Evolutionary conservation across 305 asterid species (phyloP), one percentile per base, ranked within the genome.

Genomic region (Ilex paraguariensis): DNA sequence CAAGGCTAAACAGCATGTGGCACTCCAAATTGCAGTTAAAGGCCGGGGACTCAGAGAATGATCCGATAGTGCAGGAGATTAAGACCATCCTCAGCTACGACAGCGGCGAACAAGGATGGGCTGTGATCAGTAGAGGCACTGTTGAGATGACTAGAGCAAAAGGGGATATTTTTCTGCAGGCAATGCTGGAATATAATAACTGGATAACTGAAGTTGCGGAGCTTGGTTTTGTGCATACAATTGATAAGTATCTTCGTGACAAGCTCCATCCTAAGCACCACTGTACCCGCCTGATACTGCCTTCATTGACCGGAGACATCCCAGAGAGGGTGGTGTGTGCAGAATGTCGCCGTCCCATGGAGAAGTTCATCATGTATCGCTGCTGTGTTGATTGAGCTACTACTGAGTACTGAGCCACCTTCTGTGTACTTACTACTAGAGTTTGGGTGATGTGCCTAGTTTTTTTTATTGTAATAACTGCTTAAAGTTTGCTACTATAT

Each of bases 1-100:
- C 78, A 61, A 59, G 98, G 61, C 80, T 92, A 8, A 80, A 85
- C 66, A 87, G 98, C 92, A 90, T 90, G 97, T 90, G 96, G 97
- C 81, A 85, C 77, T 90, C 97, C 12, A 92, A 85, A 77, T 66
- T 79, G 42, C 88, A 89, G 54, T 84, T 77, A 3, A 36, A 94
- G 91, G 17, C 68, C 72, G 82, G 64, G 75, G 0, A 79, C 73
- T 21, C 42, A 5, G 98, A 90, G 1, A 66, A 31, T 39, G 98
- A 92, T 70, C 73, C 54, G 3, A 76, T 87, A 17, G 84, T 90
- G 89, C 82, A 80, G 68, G 82, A 84, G 65, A 84, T 92, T n/a
- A 73, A 79, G 71, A 75, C 77, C 0, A 50, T 92, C 40, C 84
- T 92, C 3, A 72, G 83, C 46, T 90, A 58, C 54, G 97, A 90